Conservation (phyloP, 495 filamentous ascomycete species). For the Penicillium angulare region DNA sequence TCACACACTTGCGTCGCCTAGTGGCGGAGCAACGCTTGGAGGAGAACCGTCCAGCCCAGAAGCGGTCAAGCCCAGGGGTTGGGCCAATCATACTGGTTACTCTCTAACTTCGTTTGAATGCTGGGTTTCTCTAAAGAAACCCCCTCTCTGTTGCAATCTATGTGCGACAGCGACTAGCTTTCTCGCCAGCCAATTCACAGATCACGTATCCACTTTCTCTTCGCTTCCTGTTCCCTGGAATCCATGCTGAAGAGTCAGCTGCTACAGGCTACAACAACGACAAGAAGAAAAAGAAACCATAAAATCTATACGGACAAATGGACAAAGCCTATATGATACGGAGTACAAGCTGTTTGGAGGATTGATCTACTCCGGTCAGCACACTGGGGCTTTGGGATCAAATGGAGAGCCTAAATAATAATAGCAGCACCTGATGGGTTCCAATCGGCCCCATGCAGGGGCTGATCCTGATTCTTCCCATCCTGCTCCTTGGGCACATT, state of each 20-base stretch:
- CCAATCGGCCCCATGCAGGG: constrained; percentile 18
- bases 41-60: neutral
- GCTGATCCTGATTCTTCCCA: constrained; percentile 18
- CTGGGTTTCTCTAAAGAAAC: neutral
- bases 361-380: neutral
- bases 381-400: neutral
- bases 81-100: constrained; percentile 1
- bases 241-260: neutral
- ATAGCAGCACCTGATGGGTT: neutral
- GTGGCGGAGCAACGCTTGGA: constrained; percentile 8
- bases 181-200: neutral
- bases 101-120: neutral
- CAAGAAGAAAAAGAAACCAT: no score
- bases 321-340: neutral
- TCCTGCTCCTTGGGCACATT: neutral
- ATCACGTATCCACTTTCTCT: neutral
- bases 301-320: constrained; percentile 5
- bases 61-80: constrained; percentile 11
- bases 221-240: neutral
- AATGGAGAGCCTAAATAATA: neutral
- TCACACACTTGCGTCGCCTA: constrained; percentile 13
- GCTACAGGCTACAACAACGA: neutral
- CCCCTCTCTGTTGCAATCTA: constrained; percentile 1
- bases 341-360: neutral
- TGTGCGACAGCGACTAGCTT: constrained; percentile 1